Evolutionary conservation across 208 protist genomes (phyloP).

Genomic region (Endotrypanum monterogeii): DNA sequence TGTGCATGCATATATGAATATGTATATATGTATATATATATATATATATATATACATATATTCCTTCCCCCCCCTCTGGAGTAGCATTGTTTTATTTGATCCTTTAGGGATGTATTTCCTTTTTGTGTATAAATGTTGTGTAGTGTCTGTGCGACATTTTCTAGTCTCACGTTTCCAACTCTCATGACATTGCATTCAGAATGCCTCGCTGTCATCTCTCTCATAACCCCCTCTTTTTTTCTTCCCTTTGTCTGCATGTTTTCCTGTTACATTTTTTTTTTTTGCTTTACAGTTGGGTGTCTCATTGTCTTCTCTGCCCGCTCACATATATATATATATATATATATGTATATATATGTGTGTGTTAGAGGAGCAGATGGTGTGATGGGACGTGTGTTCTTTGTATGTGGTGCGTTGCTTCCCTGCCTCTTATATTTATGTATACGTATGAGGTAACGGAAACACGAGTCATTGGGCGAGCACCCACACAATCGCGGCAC

Average conservation of each 20-base stretch:
- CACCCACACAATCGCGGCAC: too few relatives aligned
- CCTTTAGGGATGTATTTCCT: too few relatives aligned
- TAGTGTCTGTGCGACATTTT: background rate
- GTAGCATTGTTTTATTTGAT: too few relatives aligned
- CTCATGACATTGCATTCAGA: too few relatives aligned
- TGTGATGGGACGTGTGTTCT: too few relatives aligned
- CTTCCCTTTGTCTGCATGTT: background rate
- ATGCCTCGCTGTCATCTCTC: background rate
- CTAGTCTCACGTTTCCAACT: background rate
- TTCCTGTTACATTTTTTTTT: background rate
- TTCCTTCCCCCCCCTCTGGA: too few relatives aligned
- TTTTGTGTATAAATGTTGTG: background rate
- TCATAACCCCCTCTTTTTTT: background rate
- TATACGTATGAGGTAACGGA: too few relatives aligned
- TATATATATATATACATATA: background rate
- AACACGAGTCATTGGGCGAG: too few relatives aligned
- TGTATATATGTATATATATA: background rate
- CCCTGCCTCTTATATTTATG: too few relatives aligned
- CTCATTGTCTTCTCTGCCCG: background rate
- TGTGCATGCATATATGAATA: background rate
- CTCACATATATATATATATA: background rate
- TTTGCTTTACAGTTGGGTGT: background rate
- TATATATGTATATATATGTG: background rate
- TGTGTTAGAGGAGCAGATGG: too few relatives aligned
- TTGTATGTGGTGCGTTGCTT: too few relatives aligned